These are phyloP conservation scores for Phytophthora brassicae DNA, from an alignment of 352 stramenopile species.

Conservation along the genomic window DNA sequence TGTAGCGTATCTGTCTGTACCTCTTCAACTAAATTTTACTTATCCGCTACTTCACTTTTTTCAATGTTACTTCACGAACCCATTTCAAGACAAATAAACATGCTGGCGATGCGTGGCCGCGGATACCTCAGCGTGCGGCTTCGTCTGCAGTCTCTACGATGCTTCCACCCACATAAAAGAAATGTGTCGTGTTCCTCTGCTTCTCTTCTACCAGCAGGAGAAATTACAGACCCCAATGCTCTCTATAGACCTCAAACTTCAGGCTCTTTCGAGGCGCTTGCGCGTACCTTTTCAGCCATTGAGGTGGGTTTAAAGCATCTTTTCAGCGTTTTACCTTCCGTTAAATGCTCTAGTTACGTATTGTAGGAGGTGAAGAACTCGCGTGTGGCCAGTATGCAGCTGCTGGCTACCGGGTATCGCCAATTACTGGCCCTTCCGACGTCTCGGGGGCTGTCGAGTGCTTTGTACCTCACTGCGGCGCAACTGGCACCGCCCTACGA, in stretches of 20 bases:
- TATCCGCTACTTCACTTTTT: not conserved
- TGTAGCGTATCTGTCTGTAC: not conserved
- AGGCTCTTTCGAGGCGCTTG: constrained; percentile 45
- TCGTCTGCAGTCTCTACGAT: not conserved
- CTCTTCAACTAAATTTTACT: constrained; percentile 5
- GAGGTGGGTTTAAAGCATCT: constrained; percentile 34
- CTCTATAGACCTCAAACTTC: constrained; percentile 2
- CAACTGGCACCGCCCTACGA: constrained; percentile 72
- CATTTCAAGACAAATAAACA: not conserved
- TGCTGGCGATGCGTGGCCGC: constrained; percentile 6
- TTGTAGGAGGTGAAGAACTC: constrained; percentile 54
- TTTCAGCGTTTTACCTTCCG: too few relatives aligned
- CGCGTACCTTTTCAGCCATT: constrained; percentile 50
- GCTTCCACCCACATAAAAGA: not conserved
- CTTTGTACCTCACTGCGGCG: constrained; percentile 70
- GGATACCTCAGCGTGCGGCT: constrained; percentile 7
- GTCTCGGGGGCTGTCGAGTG: constrained; percentile 41
- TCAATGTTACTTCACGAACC: not conserved
- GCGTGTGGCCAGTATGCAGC: constrained; percentile 46
- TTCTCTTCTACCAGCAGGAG: constrained; percentile 6
- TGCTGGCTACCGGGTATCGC: constrained; percentile 51
- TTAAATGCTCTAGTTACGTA: not conserved
- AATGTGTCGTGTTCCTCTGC: not conserved
- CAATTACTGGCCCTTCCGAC: constrained; percentile 38
- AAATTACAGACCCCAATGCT: not conserved